Evolutionary conservation across 768 basidiomycete species (phyloP).

Genomic region (Panaeolus papilionaceus): DNA sequence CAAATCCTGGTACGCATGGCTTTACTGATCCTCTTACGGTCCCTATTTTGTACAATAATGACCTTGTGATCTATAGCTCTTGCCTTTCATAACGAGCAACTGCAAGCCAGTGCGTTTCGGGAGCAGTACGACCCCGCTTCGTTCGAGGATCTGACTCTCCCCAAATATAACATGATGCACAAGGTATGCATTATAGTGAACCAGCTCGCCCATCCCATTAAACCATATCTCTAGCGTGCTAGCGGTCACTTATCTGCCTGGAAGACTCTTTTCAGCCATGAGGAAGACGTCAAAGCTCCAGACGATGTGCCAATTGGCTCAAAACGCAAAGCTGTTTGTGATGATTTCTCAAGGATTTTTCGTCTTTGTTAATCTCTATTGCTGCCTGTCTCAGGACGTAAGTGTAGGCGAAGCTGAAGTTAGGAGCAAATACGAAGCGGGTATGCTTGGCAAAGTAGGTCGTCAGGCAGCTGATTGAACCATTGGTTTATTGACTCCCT

Average conservation of each 20-base stretch:
- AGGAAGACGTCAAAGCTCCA: background rate
- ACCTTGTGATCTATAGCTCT: slow-evolving; percentile 57
- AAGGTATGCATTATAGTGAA: slow-evolving; percentile 52
- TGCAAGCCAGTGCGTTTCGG: slow-evolving; percentile 92
- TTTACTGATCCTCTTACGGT: slow-evolving; percentile 30
- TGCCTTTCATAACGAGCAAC: slow-evolving; percentile 86
- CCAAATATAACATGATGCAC: slow-evolving; percentile 79
- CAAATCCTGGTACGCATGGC: slow-evolving; percentile 76
- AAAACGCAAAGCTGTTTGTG: slow-evolving; percentile 78
- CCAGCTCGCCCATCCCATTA: slow-evolving; percentile 15
- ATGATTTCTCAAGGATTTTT: slow-evolving; percentile 17
- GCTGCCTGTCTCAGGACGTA: slow-evolving; percentile 51
- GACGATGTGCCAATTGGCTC: slow-evolving; percentile 64
- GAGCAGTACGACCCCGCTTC: slow-evolving; percentile 82
- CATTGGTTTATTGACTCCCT: slow-evolving; percentile 20
- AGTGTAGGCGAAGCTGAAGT: slow-evolving; percentile 77
- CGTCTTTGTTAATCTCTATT: slow-evolving; percentile 5
- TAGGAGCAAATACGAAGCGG: slow-evolving; percentile 65
- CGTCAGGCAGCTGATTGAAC: slow-evolving; percentile 18
- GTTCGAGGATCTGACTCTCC: slow-evolving; percentile 84
- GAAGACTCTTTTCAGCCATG: slow-evolving; percentile 43
- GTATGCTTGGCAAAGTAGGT: slow-evolving; percentile 69
- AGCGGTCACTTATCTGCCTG: slow-evolving; percentile 69
- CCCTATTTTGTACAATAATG: slow-evolving; percentile 15
- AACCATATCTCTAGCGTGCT: slow-evolving; percentile 53